Percentiles rank a stretch among this genome's conserved stretches.
phyloP scores from a whole-genome alignment of 441 rosid species.

The Manihot esculenta region DNA sequence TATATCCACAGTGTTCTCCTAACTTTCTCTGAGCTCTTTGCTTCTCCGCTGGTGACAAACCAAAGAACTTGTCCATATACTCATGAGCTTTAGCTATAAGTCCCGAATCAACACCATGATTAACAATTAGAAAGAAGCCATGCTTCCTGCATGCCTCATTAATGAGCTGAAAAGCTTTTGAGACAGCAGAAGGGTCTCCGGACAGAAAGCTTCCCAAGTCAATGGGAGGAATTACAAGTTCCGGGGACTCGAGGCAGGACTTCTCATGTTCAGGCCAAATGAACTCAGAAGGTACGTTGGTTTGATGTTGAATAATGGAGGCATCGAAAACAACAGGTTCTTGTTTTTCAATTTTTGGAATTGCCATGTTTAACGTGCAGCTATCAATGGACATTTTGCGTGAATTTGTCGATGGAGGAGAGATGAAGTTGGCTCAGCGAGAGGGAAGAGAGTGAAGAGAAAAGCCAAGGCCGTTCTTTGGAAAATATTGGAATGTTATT shows the following conservation, averaged over 20 bases:
- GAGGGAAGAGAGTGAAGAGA: constrained; percentile 11
- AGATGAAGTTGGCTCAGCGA: constrained; percentile 4
- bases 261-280: constrained; percentile 86
- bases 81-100: constrained; percentile 70
- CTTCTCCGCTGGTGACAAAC: too few relatives aligned
- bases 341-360: neutral
- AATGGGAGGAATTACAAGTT: too few relatives aligned
- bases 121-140: constrained; percentile 83
- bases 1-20: too few relatives aligned
- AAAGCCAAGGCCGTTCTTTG: constrained; percentile 29
- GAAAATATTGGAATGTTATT: constrained; percentile 22
- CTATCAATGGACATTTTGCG: too few relatives aligned
- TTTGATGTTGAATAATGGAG: constrained; percentile 50
- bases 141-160: too few relatives aligned
- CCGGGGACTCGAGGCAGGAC: too few relatives aligned
- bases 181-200: too few relatives aligned
- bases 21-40: too few relatives aligned
- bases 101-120: constrained; percentile 64
- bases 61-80: too few relatives aligned
- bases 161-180: too few relatives aligned
- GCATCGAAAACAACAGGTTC: constrained; percentile 51
- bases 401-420: neutral
- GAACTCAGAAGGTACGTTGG: constrained; percentile 66
- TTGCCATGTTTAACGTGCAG: too few relatives aligned
- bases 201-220: too few relatives aligned